Base-by-base conservation (phyloP, 495 filamentous ascomycete genomes). In the Aspergillus kassunensis region DNA sequence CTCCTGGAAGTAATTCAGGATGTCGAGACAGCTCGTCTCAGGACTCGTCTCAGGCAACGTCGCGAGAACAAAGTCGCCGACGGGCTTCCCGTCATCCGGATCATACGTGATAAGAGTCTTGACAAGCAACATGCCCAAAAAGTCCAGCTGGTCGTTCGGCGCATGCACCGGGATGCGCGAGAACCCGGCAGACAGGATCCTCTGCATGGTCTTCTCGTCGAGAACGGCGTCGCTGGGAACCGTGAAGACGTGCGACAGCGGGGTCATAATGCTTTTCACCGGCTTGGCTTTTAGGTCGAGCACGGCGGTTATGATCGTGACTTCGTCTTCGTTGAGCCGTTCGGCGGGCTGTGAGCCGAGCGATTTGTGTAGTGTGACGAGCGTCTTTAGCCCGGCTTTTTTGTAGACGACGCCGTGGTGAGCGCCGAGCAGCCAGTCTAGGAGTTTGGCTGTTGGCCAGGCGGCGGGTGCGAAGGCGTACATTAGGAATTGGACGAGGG, bases 31-130 rank as follows among this genome's bases (percentile, higher is more conserved):
- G 67, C 90, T 95, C 0, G 93, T 97, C 57, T 96, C 89, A 1
- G 93, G 88, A 12, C 88, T 80, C 2, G 93, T 98, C 68, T 98
- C 93, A 3, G 93, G 93, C 0, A 98, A 77, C 0, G 93, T 96
- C 25, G 93, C 93, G 41, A 98, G 73, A 2, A 89, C 82, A 67
- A 98, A 97, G 44, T 97, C 91, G 23, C 83, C 77, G 16, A 98
- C 93, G 6, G 76, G 75, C 59, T 84, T 88, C 53, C 76, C 79
- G 60, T 98, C 93, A 65, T 98, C 93, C 0, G 93, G 93, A 55
- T 98, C 93, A 60, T 98, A 98, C 0, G 92, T 97, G 62, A 98
- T 98, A 27, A 98, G 79, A 58, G 96, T 97, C 70, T 97, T 98
- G 59, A 98, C 93, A 9, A 98, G 73, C 2, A 98, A 78, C 93